A percentile compares a stretch with the other conserved stretches of the same genome.
phyloP scores from a whole-genome alignment of 163 green algal genomes.

The Scenedesmus sp. region DNA sequence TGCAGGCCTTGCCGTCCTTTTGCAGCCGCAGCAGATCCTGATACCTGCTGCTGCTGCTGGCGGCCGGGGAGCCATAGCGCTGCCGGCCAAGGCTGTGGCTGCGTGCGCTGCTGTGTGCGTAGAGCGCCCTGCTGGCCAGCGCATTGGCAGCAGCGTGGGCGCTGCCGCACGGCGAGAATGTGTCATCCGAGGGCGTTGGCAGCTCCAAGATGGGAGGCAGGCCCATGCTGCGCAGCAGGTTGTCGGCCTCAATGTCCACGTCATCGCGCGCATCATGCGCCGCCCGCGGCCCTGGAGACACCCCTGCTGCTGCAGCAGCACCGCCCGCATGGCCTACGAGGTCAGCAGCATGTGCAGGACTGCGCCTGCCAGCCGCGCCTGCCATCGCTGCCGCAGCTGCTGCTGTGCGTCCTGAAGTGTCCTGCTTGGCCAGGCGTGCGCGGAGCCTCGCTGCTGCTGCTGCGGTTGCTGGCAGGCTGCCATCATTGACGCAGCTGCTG shows the following conservation, averaged over 20 bases:
- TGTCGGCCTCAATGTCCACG: conserved; percentile 43
- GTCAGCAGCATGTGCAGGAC: conserved; percentile 1
- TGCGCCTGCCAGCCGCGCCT: conserved; percentile 2
- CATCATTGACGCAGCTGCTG: neutral
- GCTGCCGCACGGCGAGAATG: neutral
- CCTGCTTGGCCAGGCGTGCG: neutral
- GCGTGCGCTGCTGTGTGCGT: neutral
- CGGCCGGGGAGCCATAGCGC: neutral
- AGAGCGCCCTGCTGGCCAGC: neutral
- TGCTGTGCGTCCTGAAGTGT: neutral
- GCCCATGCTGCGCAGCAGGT: conserved; percentile 44
- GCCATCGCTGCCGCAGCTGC: conserved; percentile 27
- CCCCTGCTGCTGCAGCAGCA: neutral
- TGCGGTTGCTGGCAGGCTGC: neutral
- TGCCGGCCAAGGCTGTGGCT: neutral
- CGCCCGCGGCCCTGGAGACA: neutral
- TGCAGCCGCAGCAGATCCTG: neutral
- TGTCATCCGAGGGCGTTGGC: conserved; percentile 8
- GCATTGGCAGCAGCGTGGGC: neutral
- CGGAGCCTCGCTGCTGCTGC: neutral
- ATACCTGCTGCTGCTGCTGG: conserved; percentile 32
- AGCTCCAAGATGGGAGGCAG: conserved; percentile 43
- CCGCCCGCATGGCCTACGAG: neutral
- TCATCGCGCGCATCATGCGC: conserved; percentile 1
- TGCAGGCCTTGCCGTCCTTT: neutral